Percentiles rank a stretch among this genome's conserved stretches.
These are phyloP conservation scores for Colletotrichum lindemuthianum DNA, from an alignment of 2,329 filamentous ascomycete species.

Conservation along the genomic window DNA sequence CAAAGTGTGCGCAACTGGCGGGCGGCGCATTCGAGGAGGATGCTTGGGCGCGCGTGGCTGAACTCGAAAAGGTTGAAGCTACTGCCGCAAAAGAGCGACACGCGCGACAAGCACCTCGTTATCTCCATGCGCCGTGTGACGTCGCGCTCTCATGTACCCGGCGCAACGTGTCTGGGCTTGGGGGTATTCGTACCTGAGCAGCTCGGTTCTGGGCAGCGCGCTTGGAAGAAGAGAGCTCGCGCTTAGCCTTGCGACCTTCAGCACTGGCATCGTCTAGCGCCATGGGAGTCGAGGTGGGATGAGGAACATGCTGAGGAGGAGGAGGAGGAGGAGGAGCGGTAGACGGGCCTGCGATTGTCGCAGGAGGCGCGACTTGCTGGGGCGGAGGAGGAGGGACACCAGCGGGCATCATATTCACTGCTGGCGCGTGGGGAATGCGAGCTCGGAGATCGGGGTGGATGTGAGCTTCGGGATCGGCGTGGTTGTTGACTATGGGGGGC, in stretches of 20 bases:
- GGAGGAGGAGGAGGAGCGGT: constrained; percentile 38
- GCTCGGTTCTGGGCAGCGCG: constrained; percentile 96
- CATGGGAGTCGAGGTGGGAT: constrained; percentile 40
- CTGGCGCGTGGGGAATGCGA: constrained; percentile 38
- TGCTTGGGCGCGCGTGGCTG: neutral
- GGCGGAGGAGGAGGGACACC: constrained; percentile 36
- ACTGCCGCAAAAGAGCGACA: neutral
- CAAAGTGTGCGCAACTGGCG: neutral
- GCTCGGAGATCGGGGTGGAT: constrained; percentile 61
- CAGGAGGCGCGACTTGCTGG: constrained; percentile 27
- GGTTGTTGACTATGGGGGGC: constrained; percentile 44
- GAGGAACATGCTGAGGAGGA: constrained; percentile 2
- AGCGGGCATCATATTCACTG: constrained; percentile 47
- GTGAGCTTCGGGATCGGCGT: constrained; percentile 54
- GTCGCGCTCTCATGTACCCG: constrained; percentile 16
- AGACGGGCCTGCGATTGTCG: constrained; percentile 37
- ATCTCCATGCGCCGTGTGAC: constrained; percentile 4
- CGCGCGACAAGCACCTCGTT: constrained; percentile 4
- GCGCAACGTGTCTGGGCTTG: neutral
- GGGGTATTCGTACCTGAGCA: constrained; percentile 76
- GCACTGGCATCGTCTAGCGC: constrained; percentile 48
- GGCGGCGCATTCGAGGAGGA: neutral
- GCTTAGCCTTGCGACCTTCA: constrained; percentile 80
- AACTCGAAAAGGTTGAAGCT: neutral
- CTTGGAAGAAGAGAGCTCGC: constrained; percentile 94